Base-by-base conservation (phyloP, 768 basidiomycete species). In the Podaxis sp. region DNA sequence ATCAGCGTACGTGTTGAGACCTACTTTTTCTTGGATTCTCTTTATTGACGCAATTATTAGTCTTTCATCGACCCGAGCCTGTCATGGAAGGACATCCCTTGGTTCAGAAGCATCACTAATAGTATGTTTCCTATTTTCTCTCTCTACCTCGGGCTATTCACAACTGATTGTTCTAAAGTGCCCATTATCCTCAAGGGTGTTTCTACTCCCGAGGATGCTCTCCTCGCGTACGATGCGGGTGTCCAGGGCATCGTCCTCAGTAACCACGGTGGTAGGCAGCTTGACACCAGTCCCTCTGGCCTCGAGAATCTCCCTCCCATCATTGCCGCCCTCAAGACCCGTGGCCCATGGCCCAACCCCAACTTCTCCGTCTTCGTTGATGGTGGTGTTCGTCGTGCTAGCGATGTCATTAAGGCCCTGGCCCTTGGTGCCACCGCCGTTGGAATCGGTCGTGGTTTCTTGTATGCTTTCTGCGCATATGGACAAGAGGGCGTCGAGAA, bases 41-140 rank as follows among this genome's bases (percentile, higher is more conserved):
- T 41, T 41, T 24, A 41, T 56, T 57, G 4, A 56, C 61, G 1
- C 58, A 8, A 20, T 24, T 4, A 44, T n/a, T 60, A 95, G 86
- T 91, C 92, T 1, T 99, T 99, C 75, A 99, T 99, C 66, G 97
- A 99, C 71, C 95, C 96, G 0, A 84, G 88, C 2, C 77, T 98
- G 61, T 83, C 84, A 63, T 99, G 96, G 96, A 80, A 82, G 48
- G 95, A 96, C 69, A 78, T 96, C 40, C 76, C 82, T 0, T 96
- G 91, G 82, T 91, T 95, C 76, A 87, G 85, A 74, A 83, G 80
- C 64, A 90, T 93, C 65, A 93, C 91, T 0, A 84, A 82, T 58
- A 91, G 88, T 72, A 58, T 62, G 71, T 51, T 81, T 24, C 77
- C 80, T 86, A 73, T 77, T 80, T 69, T 75, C 55, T 57, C 26